Evolutionary conservation across 1,139 yeast genomes (phyloP), one percentile per base, ranked within the genome.

Genomic region (Yamadazyma jaroonii): DNA sequence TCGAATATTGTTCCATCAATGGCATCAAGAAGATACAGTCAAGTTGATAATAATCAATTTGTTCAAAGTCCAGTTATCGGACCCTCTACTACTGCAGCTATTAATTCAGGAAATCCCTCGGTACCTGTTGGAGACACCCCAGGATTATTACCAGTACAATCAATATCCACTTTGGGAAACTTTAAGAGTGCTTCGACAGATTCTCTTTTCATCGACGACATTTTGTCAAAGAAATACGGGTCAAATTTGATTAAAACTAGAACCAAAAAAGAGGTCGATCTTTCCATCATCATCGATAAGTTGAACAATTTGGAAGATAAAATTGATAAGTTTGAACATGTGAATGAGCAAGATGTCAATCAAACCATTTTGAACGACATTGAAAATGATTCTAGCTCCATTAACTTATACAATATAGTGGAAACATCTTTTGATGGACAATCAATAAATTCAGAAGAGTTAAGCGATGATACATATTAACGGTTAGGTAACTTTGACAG

Each of bases 151-250:
- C 52, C 53, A 8, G 40, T 47, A n/a, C 61, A 58, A 32, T 62
- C 68, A 2, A 56, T 61, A 4, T 53, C 61, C 13, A 64, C 70
- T 1, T 42, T 64, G 12, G 54, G 54, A 3, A 59, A 62, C 38
- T 50, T 61, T 39, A 53, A 64, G 32, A 58, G 64, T 30, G 67
- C 67, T 9, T 63, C 69, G 4, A 64, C 66, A 2, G 70, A 64
- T 41, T 62, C 67, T 7, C 41, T 61, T 9, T 60, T 63, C 37
- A 61, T 63, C 33, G 66, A 62, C 42, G 67, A 61, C 39, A 42
- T 61, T 11, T 44, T 60, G 31, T 47, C 52, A 25, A 53, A 54
- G 31, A 56, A 56, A 38, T 62, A 61, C 38, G 64, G 64, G 0
- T 38, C 34, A n/a, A 42, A 41, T 15, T 22, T 41, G 10, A 17